These are phyloP conservation scores for Stereum hirsutum DNA, from an alignment of 1,284 basidiomycete species.

Conservation along the genomic window DNA sequence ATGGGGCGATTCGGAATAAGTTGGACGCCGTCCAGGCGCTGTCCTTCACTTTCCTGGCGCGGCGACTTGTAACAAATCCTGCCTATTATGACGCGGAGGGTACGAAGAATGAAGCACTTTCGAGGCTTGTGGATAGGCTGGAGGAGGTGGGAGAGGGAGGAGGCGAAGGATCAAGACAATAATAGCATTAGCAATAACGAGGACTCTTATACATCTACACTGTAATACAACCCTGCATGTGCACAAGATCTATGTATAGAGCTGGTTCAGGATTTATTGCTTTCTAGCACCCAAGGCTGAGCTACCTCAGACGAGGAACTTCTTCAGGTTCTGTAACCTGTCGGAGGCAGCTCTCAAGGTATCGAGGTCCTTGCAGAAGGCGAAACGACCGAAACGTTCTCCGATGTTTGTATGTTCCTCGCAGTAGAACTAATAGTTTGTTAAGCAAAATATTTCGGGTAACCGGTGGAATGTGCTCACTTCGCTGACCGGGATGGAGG, in stretches of 20 bases:
- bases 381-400: slow-evolving; percentile 80
- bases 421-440: slow-evolving; percentile 75
- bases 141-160: slow-evolving; percentile 18
- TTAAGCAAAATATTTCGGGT: slow-evolving; percentile 6
- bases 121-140: slow-evolving; percentile 61
- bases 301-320: slow-evolving; percentile 38
- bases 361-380: slow-evolving; percentile 89
- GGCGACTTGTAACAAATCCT: slow-evolving; percentile 74
- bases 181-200: too few relatives aligned
- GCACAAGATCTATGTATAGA: not conserved
- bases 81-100: slow-evolving; percentile 68
- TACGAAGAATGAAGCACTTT: slow-evolving; percentile 47
- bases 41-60: slow-evolving; percentile 76
- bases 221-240: too few relatives aligned
- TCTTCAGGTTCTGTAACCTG: slow-evolving; percentile 64
- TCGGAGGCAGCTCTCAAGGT: slow-evolving; percentile 74
- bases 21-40: slow-evolving; percentile 72
- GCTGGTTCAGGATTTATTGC: too few relatives aligned
- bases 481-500: slow-evolving; percentile 90
- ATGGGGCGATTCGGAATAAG: slow-evolving; percentile 35
- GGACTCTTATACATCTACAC: too few relatives aligned
- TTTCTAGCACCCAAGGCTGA: not conserved
- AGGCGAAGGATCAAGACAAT: too few relatives aligned
- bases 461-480: slow-evolving; percentile 32
- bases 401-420: slow-evolving; percentile 79